Evolutionary conservation across 2,329 filamentous ascomycete genomes (phyloP), one percentile per base, ranked within the genome.

Genomic region (Aspergillus proliferans): DNA sequence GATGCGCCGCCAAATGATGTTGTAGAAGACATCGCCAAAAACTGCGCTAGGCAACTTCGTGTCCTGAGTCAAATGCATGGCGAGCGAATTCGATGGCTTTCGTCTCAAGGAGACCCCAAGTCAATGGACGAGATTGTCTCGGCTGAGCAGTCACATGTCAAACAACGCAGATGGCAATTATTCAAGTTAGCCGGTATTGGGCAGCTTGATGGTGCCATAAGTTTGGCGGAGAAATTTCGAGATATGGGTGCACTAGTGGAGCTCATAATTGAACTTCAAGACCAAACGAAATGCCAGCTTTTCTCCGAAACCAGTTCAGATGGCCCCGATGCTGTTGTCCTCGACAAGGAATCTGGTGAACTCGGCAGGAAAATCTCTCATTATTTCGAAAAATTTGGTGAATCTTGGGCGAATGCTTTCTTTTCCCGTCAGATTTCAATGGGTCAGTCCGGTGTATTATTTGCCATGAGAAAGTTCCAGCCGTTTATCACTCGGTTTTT

Each of bases 401-500:
- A 72, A 43, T 55, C 59, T 15, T 81, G 77, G 76, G 76, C 77
- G 3, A 78, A 82, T 58, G 86, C 88, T 0, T 87, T 89, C 53
- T 97, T 95, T 66, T 81, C 87, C 49, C 84, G 85, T 54, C 77
- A 92, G 47, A 84, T 96, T 47, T 76, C 80, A 30, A 79, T 81
- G 58, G 80, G 81, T 48, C 80, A 86, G 42, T 76, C 87, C 40
- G 77, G 83, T 56, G 76, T 80, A 1, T 76, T 96, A 24, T 77
- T 98, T 36, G 79, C 58, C 59, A 77, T 63, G 87, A 87, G 51
- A 76, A 84, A 83, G 48, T 86, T 91, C 60, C 83, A 83, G 56
- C 72, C 80, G 45, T 85, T 83, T 60, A 80, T 95, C 48, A 95
- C 89, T 0, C 77, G 78, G 46, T 98, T 90, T 60, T 76, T 98